Evolutionary conservation across 331 rosid genomes (phyloP), one percentile per base, ranked within the genome.

Genomic region (Dryas integrifolia): DNA sequence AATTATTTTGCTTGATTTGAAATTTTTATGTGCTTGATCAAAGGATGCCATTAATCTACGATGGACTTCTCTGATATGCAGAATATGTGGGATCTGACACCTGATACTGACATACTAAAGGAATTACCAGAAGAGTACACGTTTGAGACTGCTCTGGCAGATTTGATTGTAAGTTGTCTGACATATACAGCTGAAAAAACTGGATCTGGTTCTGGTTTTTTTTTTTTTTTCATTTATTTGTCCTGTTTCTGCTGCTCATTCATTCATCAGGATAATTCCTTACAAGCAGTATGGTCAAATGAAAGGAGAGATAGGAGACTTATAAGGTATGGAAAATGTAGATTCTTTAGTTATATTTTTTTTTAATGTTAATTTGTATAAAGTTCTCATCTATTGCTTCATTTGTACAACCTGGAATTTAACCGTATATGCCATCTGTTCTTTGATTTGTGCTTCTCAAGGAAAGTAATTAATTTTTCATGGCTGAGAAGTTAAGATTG

Each of bases 51-150:
- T 50, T 52, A 52, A 59, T 5, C 11, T 56, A 38, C 48, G 57
- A 41, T 65, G 69, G 67, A 78, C 68, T 65, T 81, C 5, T 26
- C 48, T 49, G 58, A 7, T 56, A 69, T 70, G 82, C 82, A 89
- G 96, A 83, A 83, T 66, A 86, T 85, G 92, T 89, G 96, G 90
- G 96, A 89, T 79, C 69, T 82, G 79, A 89, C 96, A 1, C 92
- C 90, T 1, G 86, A 87, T 72, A 73, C 88, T 30, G 84, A 87
- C 3, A 18, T 85, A 41, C 77, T 87, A 9, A 66, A 41, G 73
- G 92, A 85, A 81, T 79, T 89, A 55, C 90, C 90, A 7, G 88
- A 87, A 40, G 90, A 85, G 16, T 89, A 87, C 47, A 70, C 78
- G 18, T 83, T 85, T 39, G 88, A 85, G 80, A 84, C 90, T 4